phyloP scores from a whole-genome alignment of 495 filamentous ascomycete species.

The Talaromyces liani region DNA sequence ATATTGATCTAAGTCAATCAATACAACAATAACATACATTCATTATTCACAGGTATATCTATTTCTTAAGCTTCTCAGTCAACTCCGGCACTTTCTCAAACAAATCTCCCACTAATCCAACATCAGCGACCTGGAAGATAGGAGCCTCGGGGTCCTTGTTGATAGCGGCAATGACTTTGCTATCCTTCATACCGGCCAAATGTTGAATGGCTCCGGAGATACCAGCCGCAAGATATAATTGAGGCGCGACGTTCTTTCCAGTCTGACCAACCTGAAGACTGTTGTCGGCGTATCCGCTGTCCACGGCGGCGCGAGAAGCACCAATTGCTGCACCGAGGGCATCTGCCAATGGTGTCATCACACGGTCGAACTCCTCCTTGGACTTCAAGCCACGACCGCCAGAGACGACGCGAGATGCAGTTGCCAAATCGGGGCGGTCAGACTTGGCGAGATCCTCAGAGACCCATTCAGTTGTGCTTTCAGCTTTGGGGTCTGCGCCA shows the following conservation, averaged over 20 bases:
- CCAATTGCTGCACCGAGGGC: constrained; percentile 88
- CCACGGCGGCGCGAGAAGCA: constrained; percentile 89
- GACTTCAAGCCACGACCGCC: constrained; percentile 93
- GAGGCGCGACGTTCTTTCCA: constrained; percentile 94
- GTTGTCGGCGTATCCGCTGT: constrained; percentile 99
- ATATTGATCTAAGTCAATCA: too few species aligned
- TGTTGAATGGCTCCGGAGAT: constrained; percentile 98
- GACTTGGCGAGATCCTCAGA: constrained; percentile 89
- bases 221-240: constrained; percentile 90
- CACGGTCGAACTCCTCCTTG: constrained; percentile 88
- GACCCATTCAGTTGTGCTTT: constrained; percentile 74
- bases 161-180: constrained; percentile 97
- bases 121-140: constrained; percentile 97
- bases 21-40: constrained; percentile 1
- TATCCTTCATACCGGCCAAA: constrained; percentile 99
- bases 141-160: constrained; percentile 97
- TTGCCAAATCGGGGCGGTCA: constrained; percentile 90
- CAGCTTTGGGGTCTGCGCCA: constrained; percentile 51
- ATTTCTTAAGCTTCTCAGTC: constrained; percentile 83
- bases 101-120: constrained; percentile 89
- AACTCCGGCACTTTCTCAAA: constrained; percentile 94
- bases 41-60: constrained; percentile 19
- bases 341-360: constrained; percentile 89
- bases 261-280: constrained; percentile 97
- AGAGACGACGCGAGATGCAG: constrained; percentile 81